Evolutionary conservation across 805 yeast species (phyloP), one percentile per base, ranked within the genome.

Genomic region (Zygotorulaspora danielsina): DNA sequence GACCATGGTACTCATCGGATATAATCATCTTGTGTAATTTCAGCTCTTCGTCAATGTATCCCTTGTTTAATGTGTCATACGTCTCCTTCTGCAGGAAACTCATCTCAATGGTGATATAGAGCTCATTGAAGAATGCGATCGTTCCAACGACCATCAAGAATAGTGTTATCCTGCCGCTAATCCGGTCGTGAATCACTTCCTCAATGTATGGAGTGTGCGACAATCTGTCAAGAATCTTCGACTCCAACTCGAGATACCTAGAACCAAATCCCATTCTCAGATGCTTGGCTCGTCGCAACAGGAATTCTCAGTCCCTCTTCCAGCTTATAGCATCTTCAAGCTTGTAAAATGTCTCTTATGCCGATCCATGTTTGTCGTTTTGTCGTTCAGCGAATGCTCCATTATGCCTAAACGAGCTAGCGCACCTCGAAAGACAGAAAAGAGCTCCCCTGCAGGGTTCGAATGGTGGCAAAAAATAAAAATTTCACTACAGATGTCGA

Each of bases 101-200:
- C 67, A 63, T 63, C 37, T 61, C 64, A 18, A 60, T 49, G 7
- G 58, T 59, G 15, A 63, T 56, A 34, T 51, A 61, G 4, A 61
- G 26, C 35, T 63, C 67, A 36, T 63, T 60, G 11, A 61, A 41
- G 19, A 61, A 46, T 13, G 67, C 65, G 34, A 63, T 32, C 4
- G 51, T 37, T 3, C 67, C 67, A 10, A 63, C 44, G 1, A 58
- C 44, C 19, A 61, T 25, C 9, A 63, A 39, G 34, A 54, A 57
- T 36, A 61, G 36, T 4, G 67, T 61, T 19, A 63, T 63, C 43
- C 66, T 48, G 12, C 63, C 63, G 45, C 65, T 61, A 2, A 55
- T 29, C 28, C 46, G 47, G 27, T 59, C 60, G 39, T 57, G 57
- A 10, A 57, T 51, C 22, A 55, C 54, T 31, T 47, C 49, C 16